Evolutionary conservation across 106 monocot species (phyloP), one percentile per base, ranked within the genome.

Genomic region (Dioscorea alata): DNA sequence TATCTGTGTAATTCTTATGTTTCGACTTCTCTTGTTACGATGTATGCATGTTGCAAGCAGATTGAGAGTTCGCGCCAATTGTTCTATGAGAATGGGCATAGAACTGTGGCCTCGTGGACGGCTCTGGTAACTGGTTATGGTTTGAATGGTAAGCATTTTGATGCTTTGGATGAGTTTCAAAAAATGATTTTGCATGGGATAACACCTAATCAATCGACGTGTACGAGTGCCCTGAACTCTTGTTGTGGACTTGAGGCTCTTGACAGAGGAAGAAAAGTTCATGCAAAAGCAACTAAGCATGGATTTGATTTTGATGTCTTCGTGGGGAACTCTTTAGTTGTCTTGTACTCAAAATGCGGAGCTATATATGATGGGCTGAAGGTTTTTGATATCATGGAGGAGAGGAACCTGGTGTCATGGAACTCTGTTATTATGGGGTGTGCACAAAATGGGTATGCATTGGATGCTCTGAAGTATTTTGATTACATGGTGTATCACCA

Each of bases 341-440:
- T 80, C 20, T 67, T 85, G 80, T 92, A 92, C 64, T 85, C 85
- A 3, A 92, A 72, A 70, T 85, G 85, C 56, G 91, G 91, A 50
- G 78, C 75, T 57, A 73, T 88, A 42, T 61, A 82, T 51, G 77
- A 78, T 68, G 73, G 79, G 23, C 0, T 85, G 64, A 73, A 28
- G 28, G 50, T 81, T 92, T 28, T 92, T 35, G 53, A 73, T 50
- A 69, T 52, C 23, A 75, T 88, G 80, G 32, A 54, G 21, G 48
- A 56, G 19, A 80, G 75, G 48, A 92, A 88, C 49, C 76, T 90
- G 19, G 84, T 94, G 0, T 90, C 94, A 12, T 94, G 94, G 94
- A 94, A 94, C 61, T 77, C 94, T 8, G 52, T 85, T 34, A 85
- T 94, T 57, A 72, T 75, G 59, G 90, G 90, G n/a, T 94, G 80